Conservation (phyloP, 257 asterid species). For the Leonotis leonurus region DNA sequence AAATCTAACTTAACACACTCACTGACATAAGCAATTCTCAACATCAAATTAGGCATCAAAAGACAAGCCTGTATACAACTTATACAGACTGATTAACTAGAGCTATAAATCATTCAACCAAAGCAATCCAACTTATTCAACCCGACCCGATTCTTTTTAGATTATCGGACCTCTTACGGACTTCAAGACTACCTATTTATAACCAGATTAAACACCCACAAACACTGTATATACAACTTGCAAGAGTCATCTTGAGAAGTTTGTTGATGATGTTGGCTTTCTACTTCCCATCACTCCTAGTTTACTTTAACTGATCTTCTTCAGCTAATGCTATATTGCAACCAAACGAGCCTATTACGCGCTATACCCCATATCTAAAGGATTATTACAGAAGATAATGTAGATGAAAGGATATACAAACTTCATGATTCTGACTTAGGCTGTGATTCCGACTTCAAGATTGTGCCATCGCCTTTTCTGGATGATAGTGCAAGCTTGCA, state of each 20-base stretch:
- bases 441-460: conserved; percentile 41
- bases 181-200: conserved; percentile 8
- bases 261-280: conserved; percentile 3
- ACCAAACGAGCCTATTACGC: conserved; percentile 13
- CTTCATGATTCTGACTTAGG: conserved; percentile 39
- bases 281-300: conserved; percentile 16
- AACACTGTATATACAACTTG: conserved; percentile 32
- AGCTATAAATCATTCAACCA: conserved; percentile 11
- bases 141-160: conserved; percentile 2
- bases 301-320: conserved; percentile 19
- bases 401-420: conserved; percentile 15
- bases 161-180: not conserved
- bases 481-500: conserved; percentile 42
- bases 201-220: conserved; percentile 23
- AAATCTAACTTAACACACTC: not conserved
- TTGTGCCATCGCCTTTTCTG: conserved; percentile 33
- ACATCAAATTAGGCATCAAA: conserved; percentile 26
- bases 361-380: conserved; percentile 19
- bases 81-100: conserved; percentile 20
- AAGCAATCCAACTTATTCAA: conserved; percentile 9
- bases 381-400: conserved; percentile 11
- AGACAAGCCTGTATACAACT: conserved; percentile 26
- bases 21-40: conserved; percentile 13
- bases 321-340: conserved; percentile 19
- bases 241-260: not conserved